phyloP scores from a whole-genome alignment of 257 asterid genomes.

The Solanum megistacrolobum region DNA sequence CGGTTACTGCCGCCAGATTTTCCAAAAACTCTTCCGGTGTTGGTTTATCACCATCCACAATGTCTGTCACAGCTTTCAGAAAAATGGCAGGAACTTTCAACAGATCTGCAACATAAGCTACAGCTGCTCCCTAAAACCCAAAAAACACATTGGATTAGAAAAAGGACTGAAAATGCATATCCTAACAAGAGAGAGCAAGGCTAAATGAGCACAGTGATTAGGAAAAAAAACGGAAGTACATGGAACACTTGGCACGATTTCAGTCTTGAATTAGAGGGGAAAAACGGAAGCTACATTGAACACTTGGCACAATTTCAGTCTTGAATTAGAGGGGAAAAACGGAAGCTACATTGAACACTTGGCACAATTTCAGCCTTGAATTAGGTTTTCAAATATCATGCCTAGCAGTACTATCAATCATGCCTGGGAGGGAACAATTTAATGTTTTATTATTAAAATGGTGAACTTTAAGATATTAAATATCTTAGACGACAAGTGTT shows the following conservation, averaged over 20 bases:
- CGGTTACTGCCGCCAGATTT: slow-evolving; percentile 74
- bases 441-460: not conserved
- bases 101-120: slow-evolving; percentile 90
- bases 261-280: not conserved
- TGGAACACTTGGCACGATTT: not conserved
- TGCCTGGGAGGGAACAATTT: not conserved
- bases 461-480: not conserved
- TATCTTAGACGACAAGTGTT: not conserved
- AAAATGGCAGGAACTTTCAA: slow-evolving; percentile 69
- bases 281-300: not conserved
- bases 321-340: not conserved
- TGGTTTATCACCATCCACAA: slow-evolving; percentile 86
- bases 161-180: not conserved
- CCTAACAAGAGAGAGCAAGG: not conserved
- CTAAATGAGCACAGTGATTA: not conserved
- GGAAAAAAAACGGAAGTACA: not conserved
- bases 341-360: not conserved
- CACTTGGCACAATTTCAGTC: not conserved
- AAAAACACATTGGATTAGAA: not conserved
- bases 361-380: not conserved
- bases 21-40: slow-evolving; percentile 83
- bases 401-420: not conserved
- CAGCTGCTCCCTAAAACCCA: slow-evolving; percentile 78
- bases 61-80: slow-evolving; percentile 85
- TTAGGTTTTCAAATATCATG: not conserved